Evolutionary conservation across 148 eudicot species (phyloP), one percentile per base, ranked within the genome.

Genomic region (Rhododendron vialii): DNA sequence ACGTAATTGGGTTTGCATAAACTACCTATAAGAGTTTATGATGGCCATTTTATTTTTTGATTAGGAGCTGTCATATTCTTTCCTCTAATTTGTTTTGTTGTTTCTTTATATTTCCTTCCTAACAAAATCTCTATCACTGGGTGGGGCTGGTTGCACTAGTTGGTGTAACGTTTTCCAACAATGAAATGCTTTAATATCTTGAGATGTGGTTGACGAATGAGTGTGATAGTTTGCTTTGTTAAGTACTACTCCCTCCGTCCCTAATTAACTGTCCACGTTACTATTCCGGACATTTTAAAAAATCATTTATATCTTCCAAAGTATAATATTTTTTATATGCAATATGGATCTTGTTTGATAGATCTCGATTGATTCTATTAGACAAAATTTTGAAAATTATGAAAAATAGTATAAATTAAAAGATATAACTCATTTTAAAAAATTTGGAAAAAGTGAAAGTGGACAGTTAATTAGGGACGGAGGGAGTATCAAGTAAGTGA

Each of bases 201-300:
- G 38, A 38, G 9, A 48, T 75, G 59, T 47, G 79, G 81, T 35
- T 84, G 82, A 85, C 45, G 87, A 13, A 85, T 80, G 87, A 80
- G 11, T 22, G 84, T 69, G 87, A 85, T 80, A 69, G 84, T 80
- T 35, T 14, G 12, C 22, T 65, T 30, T 35, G 81, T 33, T 17
- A 6, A 73, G 47, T 85, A 35, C 14, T 33, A n/a, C n/a, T n/a
- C n/a, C n/a, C n/a, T n/a, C n/a, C n/a, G n/a, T n/a, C n/a, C n/a
- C n/a, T n/a, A n/a, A n/a, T n/a, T n/a, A n/a, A n/a, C n/a, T n/a
- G n/a, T n/a, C n/a, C n/a, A n/a, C n/a, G n/a, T n/a, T n/a, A n/a
- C n/a, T n/a, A n/a, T n/a, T n/a, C n/a, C n/a, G n/a, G n/a, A n/a
- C n/a, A n/a, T n/a, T n/a, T n/a, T n/a, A n/a, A n/a, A n/a, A n/a